Evolutionary conservation across 1,139 yeast genomes (phyloP).

Genomic region (Lodderomyces metapsilosis): DNA sequence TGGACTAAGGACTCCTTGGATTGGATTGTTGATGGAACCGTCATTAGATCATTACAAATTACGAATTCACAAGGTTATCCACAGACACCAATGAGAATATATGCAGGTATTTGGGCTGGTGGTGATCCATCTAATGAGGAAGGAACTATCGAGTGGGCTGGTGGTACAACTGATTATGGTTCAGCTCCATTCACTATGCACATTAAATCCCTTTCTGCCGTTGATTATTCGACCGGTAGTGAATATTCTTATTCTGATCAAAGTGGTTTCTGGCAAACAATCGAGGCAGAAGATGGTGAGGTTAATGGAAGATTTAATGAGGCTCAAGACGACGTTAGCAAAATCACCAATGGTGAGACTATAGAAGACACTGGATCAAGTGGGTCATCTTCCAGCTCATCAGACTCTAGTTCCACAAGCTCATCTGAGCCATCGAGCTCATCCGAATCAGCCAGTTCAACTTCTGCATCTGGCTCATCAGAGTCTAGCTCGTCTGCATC

Average conservation of each 20-base stretch:
- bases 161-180: constrained; percentile 68
- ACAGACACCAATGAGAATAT: constrained; percentile 72
- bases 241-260: constrained; percentile 63
- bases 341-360: constrained; percentile 26
- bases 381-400: constrained; percentile 1
- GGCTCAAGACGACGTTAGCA: constrained; percentile 50
- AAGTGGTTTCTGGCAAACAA: constrained; percentile 68
- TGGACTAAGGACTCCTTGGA: constrained; percentile 65
- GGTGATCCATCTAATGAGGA: constrained; percentile 64
- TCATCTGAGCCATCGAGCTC: neutral
- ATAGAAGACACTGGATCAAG: constrained; percentile 10
- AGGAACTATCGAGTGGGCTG: constrained; percentile 86
- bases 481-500: neutral
- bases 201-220: constrained; percentile 57
- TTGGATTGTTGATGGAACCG: constrained; percentile 63
- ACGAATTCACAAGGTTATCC: constrained; percentile 65
- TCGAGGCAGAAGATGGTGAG: constrained; percentile 60
- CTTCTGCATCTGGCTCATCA: constrained; percentile 7
- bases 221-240: constrained; percentile 80
- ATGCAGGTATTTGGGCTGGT: constrained; percentile 78
- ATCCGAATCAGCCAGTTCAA: neutral
- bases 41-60: constrained; percentile 56
- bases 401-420: constrained; percentile 1
- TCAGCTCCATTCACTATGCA: constrained; percentile 69
- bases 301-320: constrained; percentile 58